Evolutionary conservation across 768 basidiomycete species (phyloP).

Genomic region (Leccinum broughii): DNA sequence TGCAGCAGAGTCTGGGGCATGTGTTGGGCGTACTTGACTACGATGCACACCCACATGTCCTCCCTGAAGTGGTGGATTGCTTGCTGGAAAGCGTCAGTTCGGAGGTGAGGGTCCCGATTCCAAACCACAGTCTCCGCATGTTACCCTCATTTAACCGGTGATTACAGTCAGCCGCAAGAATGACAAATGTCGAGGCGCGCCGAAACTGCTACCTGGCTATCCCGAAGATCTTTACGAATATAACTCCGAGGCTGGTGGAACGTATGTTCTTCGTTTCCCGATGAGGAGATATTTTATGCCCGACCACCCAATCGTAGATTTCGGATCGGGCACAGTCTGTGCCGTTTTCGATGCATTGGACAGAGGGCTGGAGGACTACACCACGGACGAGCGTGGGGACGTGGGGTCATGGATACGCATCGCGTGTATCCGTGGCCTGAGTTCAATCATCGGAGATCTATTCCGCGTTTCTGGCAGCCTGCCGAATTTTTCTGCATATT

Average conservation of each 20-base stretch:
- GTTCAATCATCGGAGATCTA: slow-evolving; percentile 51
- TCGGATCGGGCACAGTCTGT: slow-evolving; percentile 46
- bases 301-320: slow-evolving; percentile 38
- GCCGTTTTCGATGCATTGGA: slow-evolving; percentile 56
- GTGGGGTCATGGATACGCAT: slow-evolving; percentile 95
- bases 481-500: slow-evolving; percentile 52
- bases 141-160: slow-evolving; percentile 19
- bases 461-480: slow-evolving; percentile 45
- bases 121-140: slow-evolving; percentile 24
- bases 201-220: slow-evolving; percentile 52
- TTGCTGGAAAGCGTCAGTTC: slow-evolving; percentile 60
- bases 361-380: slow-evolving; percentile 86
- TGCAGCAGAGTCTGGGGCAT: slow-evolving; percentile 75
- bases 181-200: slow-evolving; percentile 57
- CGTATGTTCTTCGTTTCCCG: slow-evolving; percentile 40
- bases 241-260: slow-evolving; percentile 42
- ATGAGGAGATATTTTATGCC: slow-evolving; percentile 10
- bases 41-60: slow-evolving; percentile 49
- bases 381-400: slow-evolving; percentile 92
- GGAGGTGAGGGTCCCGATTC: slow-evolving; percentile 42
- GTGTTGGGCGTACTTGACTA: slow-evolving; percentile 73
- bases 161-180: slow-evolving; percentile 35
- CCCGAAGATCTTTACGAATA: slow-evolving; percentile 46
- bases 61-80: slow-evolving; percentile 55
- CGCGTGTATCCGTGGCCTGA: slow-evolving; percentile 68